phyloP scores from a whole-genome alignment of 2,329 filamentous ascomycete species.

The Helotiales sp. region DNA sequence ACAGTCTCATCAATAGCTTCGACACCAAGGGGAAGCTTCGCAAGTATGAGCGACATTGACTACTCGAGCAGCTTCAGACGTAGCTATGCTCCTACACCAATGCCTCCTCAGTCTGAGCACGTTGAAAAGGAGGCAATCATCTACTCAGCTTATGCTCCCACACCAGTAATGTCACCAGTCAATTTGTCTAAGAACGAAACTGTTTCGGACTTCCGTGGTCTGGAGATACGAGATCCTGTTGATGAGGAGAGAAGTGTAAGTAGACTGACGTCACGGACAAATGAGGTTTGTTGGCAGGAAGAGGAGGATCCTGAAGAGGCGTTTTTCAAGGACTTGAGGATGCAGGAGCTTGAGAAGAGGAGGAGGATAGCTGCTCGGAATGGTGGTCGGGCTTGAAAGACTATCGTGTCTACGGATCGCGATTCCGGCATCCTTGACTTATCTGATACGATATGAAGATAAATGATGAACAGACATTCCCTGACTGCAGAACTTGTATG shows the following conservation, averaged over 20 bases:
- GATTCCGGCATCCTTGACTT: too few relatives aligned
- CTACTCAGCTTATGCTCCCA: background rate
- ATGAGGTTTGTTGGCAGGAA: background rate
- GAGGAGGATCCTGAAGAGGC: background rate
- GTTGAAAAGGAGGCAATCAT: background rate
- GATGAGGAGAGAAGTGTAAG: background rate
- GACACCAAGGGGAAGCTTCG: background rate
- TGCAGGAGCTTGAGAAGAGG: slow-evolving; percentile 1
- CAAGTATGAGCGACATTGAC: background rate
- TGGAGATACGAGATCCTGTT: background rate
- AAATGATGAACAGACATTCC: too few relatives aligned
- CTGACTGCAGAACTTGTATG: too few relatives aligned
- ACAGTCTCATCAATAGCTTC: background rate
- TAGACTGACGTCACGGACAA: background rate
- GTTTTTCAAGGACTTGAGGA: background rate
- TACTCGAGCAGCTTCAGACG: too few relatives aligned
- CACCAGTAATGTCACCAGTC: background rate
- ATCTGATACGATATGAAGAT: too few relatives aligned
- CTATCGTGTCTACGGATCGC: too few relatives aligned
- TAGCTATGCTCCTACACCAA: background rate
- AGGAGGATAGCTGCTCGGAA: background rate
- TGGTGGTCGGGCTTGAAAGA: too few relatives aligned
- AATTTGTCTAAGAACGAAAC: background rate
- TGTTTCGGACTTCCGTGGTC: background rate
- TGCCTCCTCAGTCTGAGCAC: background rate